Base-by-base conservation (phyloP, 1,284 basidiomycete genomes). In the Golubevia sp. region DNA sequence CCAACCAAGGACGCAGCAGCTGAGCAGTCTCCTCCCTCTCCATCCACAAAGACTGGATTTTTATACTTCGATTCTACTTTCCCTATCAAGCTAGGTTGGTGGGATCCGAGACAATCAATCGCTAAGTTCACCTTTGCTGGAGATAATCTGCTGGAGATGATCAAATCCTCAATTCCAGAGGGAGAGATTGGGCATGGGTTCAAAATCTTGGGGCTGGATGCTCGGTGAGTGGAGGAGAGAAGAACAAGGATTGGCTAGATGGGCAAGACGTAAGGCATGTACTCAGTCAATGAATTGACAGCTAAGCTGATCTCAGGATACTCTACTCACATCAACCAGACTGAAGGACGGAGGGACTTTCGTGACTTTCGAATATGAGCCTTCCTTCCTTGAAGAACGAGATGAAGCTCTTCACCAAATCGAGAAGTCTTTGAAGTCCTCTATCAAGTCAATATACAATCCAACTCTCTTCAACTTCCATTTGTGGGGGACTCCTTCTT, bases 311-410 rank as follows among this genome's bases (percentile, higher is more conserved):
- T 34, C 30, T 34, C 30, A 5, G 30, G 11, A 11, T 5, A 11
- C 30, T 34, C 4, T 3, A 34, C 30, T 34, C 30, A 5, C 30
- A 34, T 34, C 30, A 6, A 27, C 27, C 27, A 48, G 76, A 0
- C 64, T 70, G 58, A 77, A 77, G 64, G 76, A 78, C 23, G 76
- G 75, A 1, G 76, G 73, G 21, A 73, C 72, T 8, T 78, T 78
- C 51, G 24, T 59, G 56, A 71, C 71, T 30, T 72, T 70, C 26
- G 64, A 65, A 18, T 74, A 70, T 53, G 57, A 62, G 34, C 65
- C 65, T 25, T 61, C 67, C 53, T 66, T 66, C 48, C 64, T 64
- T 51, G 68, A 71, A 24, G 63, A 67, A 21, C 66, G 53, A 54
- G 63, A 68, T 24, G 61, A 65, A 8, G 66, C 70, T 38, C 67